Percentiles rank a stretch among this genome's conserved stretches.
Conservation (phyloP, 169 alveolate species). For the Eimeria praecox region DNA sequence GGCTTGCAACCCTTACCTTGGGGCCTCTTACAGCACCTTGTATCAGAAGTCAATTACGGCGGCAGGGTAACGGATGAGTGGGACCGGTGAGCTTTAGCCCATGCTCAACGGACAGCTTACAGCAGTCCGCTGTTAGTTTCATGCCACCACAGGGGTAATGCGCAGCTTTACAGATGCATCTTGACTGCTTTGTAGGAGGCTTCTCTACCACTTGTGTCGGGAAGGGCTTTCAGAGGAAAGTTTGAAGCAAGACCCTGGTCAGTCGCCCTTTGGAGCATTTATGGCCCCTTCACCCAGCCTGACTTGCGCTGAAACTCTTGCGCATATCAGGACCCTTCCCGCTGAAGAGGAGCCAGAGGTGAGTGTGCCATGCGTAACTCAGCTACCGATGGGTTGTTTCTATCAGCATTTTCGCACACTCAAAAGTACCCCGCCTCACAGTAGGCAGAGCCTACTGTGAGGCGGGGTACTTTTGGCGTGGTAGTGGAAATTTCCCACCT, state of each 20-base stretch:
- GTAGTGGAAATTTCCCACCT: neutral
- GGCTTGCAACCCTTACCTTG: constrained; percentile 93
- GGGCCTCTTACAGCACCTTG: constrained; percentile 96
- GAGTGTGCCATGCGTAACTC: neutral
- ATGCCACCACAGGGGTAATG: neutral
- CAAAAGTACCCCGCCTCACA: neutral
- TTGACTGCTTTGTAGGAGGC: constrained; percentile 29
- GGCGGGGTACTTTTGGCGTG: neutral
- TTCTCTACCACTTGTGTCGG: constrained; percentile 40
- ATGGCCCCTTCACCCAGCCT: constrained; percentile 39
- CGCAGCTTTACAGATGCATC: neutral
- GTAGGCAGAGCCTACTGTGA: neutral
- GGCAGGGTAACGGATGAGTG: constrained; percentile 98
- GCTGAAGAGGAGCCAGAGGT: constrained; percentile 61
- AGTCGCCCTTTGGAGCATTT: constrained; percentile 32
- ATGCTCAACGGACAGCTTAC: neutral
- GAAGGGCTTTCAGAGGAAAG: constrained; percentile 54
- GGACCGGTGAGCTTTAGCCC: constrained; percentile 90
- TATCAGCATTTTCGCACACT: neutral
- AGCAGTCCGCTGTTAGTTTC: neutral
- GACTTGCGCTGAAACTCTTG: constrained; percentile 63
- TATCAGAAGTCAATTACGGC: constrained; percentile 97
- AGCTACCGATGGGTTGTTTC: neutral
- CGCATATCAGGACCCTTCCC: constrained; percentile 33
- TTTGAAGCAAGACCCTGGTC: neutral